These are phyloP conservation scores for Gonium pectorale DNA, from an alignment of 139 green algal genomes.

Conservation along the genomic window DNA sequence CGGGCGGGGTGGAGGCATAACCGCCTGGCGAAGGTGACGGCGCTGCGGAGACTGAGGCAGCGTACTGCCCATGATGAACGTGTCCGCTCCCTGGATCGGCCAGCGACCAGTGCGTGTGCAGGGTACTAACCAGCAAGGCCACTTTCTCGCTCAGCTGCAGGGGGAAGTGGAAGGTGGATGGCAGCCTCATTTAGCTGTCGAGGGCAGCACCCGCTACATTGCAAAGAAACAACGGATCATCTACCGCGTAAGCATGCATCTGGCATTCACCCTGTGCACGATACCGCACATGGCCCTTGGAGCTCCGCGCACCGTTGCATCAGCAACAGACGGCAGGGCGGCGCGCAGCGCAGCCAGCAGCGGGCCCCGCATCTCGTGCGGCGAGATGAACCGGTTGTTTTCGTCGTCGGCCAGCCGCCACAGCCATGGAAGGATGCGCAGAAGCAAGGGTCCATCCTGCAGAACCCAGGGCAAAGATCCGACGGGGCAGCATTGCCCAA, in stretches of 20 bases:
- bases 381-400: conserved; percentile 9
- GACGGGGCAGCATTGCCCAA: too few species aligned
- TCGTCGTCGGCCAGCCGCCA: conserved; percentile 63
- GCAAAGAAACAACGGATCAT: not conserved
- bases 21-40: not conserved
- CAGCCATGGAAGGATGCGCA: conserved; percentile 60
- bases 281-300: not conserved
- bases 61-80: not conserved
- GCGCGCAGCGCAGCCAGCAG: conserved; percentile 44
- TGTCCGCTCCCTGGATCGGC: not conserved
- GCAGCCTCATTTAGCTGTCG: too few species aligned
- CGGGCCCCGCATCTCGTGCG: conserved; percentile 23
- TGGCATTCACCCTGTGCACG: not conserved
- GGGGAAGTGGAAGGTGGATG: not conserved
- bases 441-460: conserved; percentile 55
- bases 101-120: conserved; percentile 23
- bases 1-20: not conserved
- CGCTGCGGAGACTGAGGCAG: not conserved
- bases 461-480: too few species aligned
- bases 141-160: conserved; percentile 10
- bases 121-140: conserved; percentile 10
- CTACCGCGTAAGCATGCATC: not conserved
- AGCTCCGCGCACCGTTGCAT: not conserved
- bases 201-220: not conserved
- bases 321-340: not conserved